Conservation (phyloP, 2,329 filamentous ascomycete species). For the Neofusicoccum kwambonambiense region DNA sequence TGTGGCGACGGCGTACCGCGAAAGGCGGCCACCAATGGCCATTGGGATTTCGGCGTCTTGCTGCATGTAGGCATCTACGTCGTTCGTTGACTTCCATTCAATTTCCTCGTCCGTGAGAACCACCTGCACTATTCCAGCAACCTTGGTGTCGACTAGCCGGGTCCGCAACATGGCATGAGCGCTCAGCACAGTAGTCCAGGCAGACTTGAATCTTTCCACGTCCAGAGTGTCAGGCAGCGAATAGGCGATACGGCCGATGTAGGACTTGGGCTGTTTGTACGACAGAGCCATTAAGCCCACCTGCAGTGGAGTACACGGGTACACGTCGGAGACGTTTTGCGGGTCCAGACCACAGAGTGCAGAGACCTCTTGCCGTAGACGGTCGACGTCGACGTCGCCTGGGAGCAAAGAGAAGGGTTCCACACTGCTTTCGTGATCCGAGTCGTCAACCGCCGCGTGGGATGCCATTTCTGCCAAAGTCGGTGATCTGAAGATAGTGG, state of each 20-base stretch:
- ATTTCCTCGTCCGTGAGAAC: not conserved
- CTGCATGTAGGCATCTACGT: conserved; percentile 33
- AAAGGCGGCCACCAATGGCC: conserved; percentile 40
- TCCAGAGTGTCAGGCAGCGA: conserved; percentile 23
- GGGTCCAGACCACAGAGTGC: conserved; percentile 29
- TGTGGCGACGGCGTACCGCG: conserved; percentile 37
- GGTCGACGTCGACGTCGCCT: not conserved
- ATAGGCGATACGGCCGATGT: conserved; percentile 39
- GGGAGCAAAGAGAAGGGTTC: not conserved
- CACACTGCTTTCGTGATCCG: not conserved
- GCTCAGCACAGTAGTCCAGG: conserved; percentile 35
- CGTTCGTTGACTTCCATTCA: not conserved
- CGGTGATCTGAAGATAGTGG: not conserved
- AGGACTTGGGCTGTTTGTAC: conserved; percentile 36
- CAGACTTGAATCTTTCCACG: conserved; percentile 33
- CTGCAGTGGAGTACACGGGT: conserved; percentile 43
- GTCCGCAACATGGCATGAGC: conserved; percentile 40
- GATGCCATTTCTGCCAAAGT: not conserved
- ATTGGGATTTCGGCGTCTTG: conserved; percentile 35
- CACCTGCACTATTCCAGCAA: not conserved
- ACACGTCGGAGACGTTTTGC: conserved; percentile 37
- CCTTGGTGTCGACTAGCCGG: conserved; percentile 26
- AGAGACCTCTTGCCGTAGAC: conserved; percentile 35
- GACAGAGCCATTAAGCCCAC: conserved; percentile 42
- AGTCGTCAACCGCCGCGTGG: not conserved